These are phyloP conservation scores for Trypanosomatidae sp. DNA, from an alignment of 208 protist species.

Conservation along the genomic window DNA sequence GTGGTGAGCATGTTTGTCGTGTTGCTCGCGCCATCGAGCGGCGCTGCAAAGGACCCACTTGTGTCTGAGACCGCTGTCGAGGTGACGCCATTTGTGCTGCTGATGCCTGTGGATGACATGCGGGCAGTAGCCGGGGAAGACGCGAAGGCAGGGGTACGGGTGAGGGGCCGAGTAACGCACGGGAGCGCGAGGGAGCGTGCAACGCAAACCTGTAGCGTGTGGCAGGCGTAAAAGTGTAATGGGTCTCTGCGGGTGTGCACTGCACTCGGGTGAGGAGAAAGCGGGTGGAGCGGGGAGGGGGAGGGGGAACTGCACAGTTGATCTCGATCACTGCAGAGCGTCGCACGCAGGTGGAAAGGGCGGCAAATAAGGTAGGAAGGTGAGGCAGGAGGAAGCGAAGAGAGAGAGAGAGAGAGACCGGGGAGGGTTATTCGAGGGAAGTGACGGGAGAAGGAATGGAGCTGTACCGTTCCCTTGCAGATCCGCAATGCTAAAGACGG, in stretches of 20 bases:
- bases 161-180: too few relatives aligned
- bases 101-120: conserved; percentile 32
- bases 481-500: background rate
- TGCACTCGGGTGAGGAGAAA: background rate
- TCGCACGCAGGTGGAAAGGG: background rate
- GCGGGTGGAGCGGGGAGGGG: background rate
- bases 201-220: background rate
- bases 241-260: background rate
- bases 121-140: background rate
- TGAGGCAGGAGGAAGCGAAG: too few relatives aligned
- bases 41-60: conserved; percentile 18
- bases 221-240: background rate
- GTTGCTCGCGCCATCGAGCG: conserved; percentile 3
- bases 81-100: conserved; percentile 60
- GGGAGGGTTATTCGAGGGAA: background rate
- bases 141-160: background rate
- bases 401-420: background rate
- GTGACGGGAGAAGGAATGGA: background rate
- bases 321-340: background rate
- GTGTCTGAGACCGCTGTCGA: conserved; percentile 31
- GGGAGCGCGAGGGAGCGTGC: background rate
- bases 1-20: conserved; percentile 54
- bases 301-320: background rate
- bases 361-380: background rate
- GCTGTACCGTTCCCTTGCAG: background rate